Conservation (phyloP, 371 early-diverging fungal genomes). For the Massospora cicadina region DNA sequence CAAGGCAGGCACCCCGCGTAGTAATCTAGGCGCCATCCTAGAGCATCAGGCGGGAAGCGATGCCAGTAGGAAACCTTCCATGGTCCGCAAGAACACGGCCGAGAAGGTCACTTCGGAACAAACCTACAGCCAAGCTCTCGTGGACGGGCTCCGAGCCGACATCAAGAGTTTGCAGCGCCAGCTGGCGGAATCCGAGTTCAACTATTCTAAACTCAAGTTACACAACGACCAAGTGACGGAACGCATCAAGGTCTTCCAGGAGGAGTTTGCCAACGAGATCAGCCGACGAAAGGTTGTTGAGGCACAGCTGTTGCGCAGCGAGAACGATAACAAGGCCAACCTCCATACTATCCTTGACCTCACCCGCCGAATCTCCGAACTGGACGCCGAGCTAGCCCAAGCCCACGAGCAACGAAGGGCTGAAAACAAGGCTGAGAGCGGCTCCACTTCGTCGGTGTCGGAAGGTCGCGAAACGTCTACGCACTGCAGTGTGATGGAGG, state of each 20-base stretch:
- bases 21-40: background rate
- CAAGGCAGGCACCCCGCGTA: background rate
- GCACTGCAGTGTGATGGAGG: background rate
- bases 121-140: background rate
- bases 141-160: slow-evolving; percentile 12
- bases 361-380: background rate
- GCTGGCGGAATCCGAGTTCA: slow-evolving; percentile 13
- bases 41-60: background rate
- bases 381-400: background rate
- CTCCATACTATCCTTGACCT: background rate
- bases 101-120: background rate
- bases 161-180: slow-evolving; percentile 12
- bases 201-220: slow-evolving; percentile 13
- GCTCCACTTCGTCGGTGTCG: background rate
- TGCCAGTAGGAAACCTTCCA: background rate
- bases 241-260: slow-evolving; percentile 11
- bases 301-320: background rate
- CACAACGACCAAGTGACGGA: slow-evolving; percentile 11
- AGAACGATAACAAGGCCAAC: background rate
- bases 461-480: background rate
- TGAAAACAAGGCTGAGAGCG: background rate
- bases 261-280: slow-evolving; percentile 13
- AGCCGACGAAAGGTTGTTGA: slow-evolving; percentile 12
- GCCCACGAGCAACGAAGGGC: background rate
- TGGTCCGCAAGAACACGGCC: background rate